Percentiles rank a stretch among this genome's conserved stretches.
phyloP scores from a whole-genome alignment of 331 rosid genomes.

The Quercus tomentella region DNA sequence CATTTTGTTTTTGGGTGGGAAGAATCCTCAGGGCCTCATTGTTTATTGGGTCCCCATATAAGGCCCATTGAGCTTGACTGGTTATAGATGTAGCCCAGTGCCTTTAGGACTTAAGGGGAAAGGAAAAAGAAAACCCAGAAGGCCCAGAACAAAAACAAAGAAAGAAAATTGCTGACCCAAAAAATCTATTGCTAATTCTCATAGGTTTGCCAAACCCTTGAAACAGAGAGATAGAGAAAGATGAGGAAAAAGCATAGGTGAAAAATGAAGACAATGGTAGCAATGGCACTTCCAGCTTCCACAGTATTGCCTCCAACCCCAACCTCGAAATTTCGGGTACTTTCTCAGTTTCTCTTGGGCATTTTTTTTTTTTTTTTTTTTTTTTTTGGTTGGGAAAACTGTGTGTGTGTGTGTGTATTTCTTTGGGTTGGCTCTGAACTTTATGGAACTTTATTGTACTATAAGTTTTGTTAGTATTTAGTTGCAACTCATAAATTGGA shows the following conservation, averaged over 20 bases:
- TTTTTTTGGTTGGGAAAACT: too few relatives aligned
- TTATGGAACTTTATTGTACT: not conserved
- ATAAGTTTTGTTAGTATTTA: not conserved
- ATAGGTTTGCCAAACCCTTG: not conserved
- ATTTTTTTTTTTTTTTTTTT: not conserved
- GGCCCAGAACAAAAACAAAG: not conserved
- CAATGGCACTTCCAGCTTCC: constrained; percentile 58
- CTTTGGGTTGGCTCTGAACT: not conserved
- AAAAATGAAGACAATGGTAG: constrained; percentile 15
- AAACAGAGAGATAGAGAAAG: not conserved
- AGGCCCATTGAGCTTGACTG: not conserved
- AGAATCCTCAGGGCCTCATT: not conserved
- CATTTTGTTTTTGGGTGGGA: not conserved
- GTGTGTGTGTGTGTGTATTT: not conserved
- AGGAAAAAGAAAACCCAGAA: too few relatives aligned
- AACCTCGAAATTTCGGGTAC: constrained; percentile 42
- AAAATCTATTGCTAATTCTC: not conserved
- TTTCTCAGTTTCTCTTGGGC: not conserved
- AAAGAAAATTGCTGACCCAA: not conserved
- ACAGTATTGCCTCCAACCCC: constrained; percentile 40
- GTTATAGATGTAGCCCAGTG: too few relatives aligned
- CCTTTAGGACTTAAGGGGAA: too few relatives aligned
- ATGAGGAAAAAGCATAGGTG: constrained; percentile 27
- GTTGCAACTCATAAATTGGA: not conserved
- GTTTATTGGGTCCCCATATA: not conserved